Evolutionary conservation across 2,329 filamentous ascomycete species (phyloP).

Genomic region (Chrysoporthe puriensis): DNA sequence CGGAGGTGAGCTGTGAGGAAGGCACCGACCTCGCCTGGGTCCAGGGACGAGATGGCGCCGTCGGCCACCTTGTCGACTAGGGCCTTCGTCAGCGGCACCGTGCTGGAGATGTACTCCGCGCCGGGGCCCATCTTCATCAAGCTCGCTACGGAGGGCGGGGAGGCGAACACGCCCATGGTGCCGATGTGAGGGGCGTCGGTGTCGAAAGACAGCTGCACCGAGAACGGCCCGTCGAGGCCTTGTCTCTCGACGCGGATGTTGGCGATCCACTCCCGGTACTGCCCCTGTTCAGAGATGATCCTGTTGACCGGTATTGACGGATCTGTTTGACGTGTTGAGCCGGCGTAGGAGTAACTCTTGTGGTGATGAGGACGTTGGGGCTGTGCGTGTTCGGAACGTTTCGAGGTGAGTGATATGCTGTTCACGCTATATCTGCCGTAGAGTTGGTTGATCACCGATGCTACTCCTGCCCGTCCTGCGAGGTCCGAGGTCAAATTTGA

Average conservation of each 20-base stretch:
- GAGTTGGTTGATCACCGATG: slow-evolving; percentile 60
- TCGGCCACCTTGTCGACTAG: slow-evolving; percentile 48
- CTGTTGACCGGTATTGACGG: slow-evolving; percentile 34
- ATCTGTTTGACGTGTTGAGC: neutral
- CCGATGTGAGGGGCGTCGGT: slow-evolving; percentile 57
- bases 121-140: slow-evolving; percentile 39
- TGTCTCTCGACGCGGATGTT: slow-evolving; percentile 67
- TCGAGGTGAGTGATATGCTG: slow-evolving; percentile 35
- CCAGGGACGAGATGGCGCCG: slow-evolving; percentile 43
- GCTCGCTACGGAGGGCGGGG: slow-evolving; percentile 31
- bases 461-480: slow-evolving; percentile 47
- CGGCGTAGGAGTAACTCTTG: slow-evolving; percentile 6
- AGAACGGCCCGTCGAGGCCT: slow-evolving; percentile 64
- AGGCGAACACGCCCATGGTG: slow-evolving; percentile 59
- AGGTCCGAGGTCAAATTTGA: slow-evolving; percentile 40
- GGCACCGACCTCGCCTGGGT: slow-evolving; percentile 41
- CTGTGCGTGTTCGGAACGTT: slow-evolving; percentile 16
- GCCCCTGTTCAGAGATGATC: slow-evolving; percentile 43
- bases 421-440: slow-evolving; percentile 56
- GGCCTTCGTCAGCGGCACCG: slow-evolving; percentile 55
- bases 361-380: neutral
- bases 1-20: slow-evolving; percentile 47
- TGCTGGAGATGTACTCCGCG: slow-evolving; percentile 48
- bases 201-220: slow-evolving; percentile 71
- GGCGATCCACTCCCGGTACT: slow-evolving; percentile 68